These are phyloP conservation scores for Leccinum incarnatum DNA, from an alignment of 768 basidiomycete species.

Conservation along the genomic window DNA sequence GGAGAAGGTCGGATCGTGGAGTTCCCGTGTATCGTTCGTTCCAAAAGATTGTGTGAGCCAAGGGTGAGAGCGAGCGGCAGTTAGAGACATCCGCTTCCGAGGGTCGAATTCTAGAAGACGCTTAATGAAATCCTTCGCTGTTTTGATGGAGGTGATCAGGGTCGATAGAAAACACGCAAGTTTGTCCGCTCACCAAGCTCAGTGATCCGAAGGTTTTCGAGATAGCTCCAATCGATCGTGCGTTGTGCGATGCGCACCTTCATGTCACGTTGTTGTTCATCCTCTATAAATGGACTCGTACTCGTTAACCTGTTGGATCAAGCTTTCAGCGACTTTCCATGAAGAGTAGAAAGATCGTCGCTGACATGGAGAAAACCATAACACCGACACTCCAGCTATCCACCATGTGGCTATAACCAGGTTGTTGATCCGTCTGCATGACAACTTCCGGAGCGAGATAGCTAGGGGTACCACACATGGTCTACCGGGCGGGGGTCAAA, in stretches of 20 bases:
- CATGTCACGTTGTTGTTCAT: slow-evolving; percentile 58
- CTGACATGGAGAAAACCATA: slow-evolving; percentile 88
- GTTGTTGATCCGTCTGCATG: slow-evolving; percentile 46
- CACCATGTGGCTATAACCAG: slow-evolving; percentile 83
- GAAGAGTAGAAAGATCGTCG: background rate
- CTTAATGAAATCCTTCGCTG: slow-evolving; percentile 66
- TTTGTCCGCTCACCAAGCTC: slow-evolving; percentile 41
- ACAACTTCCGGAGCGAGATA: slow-evolving; percentile 96
- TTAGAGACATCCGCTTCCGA: slow-evolving; percentile 63
- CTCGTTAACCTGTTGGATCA: slow-evolving; percentile 64
- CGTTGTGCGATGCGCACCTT: slow-evolving; percentile 58
- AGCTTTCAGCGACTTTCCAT: background rate
- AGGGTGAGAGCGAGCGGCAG: slow-evolving; percentile 64
- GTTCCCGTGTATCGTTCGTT: slow-evolving; percentile 1
- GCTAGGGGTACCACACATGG: slow-evolving; percentile 95
- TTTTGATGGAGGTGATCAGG: slow-evolving; percentile 31
- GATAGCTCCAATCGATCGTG: slow-evolving; percentile 56
- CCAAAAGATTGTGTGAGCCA: slow-evolving; percentile 55
- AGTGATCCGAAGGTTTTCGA: slow-evolving; percentile 41
- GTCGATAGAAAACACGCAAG: background rate
- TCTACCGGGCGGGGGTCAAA: slow-evolving; percentile 40
- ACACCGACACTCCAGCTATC: slow-evolving; percentile 98
- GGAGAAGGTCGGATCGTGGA: background rate
- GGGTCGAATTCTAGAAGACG: slow-evolving; percentile 67
- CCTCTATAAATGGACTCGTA: slow-evolving; percentile 76